A percentile compares a stretch with the other conserved stretches of the same genome.
Evolutionary conservation across 495 filamentous ascomycete species (phyloP).

Genomic region (Penicillium coffeae): DNA sequence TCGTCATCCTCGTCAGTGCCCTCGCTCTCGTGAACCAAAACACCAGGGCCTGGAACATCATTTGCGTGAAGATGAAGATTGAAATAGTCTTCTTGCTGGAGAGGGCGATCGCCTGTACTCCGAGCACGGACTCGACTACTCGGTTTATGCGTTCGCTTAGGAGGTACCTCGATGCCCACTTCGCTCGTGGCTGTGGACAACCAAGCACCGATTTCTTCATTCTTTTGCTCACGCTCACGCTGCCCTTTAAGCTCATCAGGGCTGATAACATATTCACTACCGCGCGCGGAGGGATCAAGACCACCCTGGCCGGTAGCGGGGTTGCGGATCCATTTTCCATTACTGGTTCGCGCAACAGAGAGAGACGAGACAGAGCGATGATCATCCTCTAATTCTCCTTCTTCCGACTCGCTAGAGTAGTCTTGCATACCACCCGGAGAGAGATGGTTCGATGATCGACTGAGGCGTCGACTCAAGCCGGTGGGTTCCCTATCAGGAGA

Average conservation of each 20-base stretch:
- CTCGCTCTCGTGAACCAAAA: constrained; percentile 45
- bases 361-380: constrained; percentile 9
- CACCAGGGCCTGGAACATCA: constrained; percentile 42
- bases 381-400: constrained; percentile 21
- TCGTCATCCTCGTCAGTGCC: constrained; percentile 33
- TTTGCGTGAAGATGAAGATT: constrained; percentile 20
- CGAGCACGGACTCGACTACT: constrained; percentile 38
- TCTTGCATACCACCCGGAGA: constrained; percentile 26
- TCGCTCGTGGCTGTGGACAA: constrained; percentile 43
- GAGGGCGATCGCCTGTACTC: constrained; percentile 43
- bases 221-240: constrained; percentile 39
- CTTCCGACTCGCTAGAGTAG: constrained; percentile 27
- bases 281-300: constrained; percentile 38
- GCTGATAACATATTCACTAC: constrained; percentile 37
- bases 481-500: constrained; percentile 36
- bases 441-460: constrained; percentile 39
- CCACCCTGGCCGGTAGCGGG: constrained; percentile 32
- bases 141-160: constrained; percentile 12
- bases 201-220: constrained; percentile 45
- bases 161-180: constrained; percentile 32
- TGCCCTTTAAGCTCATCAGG: constrained; percentile 42
- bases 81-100: constrained; percentile 41
- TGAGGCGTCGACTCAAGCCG: constrained; percentile 22
- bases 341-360: constrained; percentile 21
- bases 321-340: constrained; percentile 34